Evolutionary conservation across 202 grass and related monocot genomes (phyloP).

Genomic region (Dendrocalamus latiflorus): DNA sequence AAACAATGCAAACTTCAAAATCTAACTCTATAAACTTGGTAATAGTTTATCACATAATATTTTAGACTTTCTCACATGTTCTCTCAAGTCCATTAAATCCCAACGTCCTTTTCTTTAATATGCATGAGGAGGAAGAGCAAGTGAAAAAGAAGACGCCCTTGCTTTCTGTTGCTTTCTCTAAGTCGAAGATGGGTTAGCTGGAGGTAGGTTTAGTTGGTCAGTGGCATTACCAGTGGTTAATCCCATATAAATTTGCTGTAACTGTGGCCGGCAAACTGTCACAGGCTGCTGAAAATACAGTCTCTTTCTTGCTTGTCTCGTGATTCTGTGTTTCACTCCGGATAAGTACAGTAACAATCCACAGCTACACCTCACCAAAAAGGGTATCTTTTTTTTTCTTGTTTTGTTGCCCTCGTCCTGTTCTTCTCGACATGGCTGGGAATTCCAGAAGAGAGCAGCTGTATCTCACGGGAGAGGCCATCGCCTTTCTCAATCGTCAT

Average conservation of each 20-base stretch:
- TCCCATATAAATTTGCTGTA: background rate
- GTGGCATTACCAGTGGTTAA: background rate
- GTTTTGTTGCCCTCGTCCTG: background rate
- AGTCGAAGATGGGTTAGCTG: too few relatives aligned
- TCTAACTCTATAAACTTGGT: too few relatives aligned
- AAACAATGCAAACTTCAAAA: too few relatives aligned
- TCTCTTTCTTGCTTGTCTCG: background rate
- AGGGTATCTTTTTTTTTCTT: background rate
- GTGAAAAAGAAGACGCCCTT: background rate
- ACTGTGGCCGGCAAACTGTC: background rate
- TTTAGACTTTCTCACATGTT: too few relatives aligned
- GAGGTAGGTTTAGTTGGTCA: too few relatives aligned
- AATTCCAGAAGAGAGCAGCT: background rate
- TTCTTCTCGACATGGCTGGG: background rate
- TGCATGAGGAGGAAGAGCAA: background rate
- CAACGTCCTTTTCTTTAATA: too few relatives aligned
- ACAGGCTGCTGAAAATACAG: too few relatives aligned
- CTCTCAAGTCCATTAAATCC: too few relatives aligned
- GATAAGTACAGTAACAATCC: background rate
- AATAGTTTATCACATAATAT: too few relatives aligned
- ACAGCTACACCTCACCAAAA: background rate
- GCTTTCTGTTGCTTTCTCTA: too few relatives aligned
- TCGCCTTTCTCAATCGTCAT: background rate
- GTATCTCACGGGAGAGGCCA: background rate
- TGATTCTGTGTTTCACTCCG: background rate